Base-by-base conservation (phyloP, 1,284 basidiomycete species). In the Puccinia triticina region DNA sequence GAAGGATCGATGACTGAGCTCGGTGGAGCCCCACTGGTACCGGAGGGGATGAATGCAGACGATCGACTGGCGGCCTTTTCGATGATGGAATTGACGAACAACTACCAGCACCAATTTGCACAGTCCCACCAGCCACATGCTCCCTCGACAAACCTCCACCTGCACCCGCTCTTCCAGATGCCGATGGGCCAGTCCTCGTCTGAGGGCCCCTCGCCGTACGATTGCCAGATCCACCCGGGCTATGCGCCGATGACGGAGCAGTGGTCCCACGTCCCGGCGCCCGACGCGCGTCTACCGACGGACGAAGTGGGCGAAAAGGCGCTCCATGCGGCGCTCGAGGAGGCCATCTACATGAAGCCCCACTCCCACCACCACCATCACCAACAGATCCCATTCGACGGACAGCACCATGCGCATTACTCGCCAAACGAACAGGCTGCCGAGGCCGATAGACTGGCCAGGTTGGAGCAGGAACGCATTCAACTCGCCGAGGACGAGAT, bases 31-130 rank as follows among this genome's bases (percentile, higher is more conserved):
- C 53, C 53, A 40, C 26, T 48, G 18, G 37, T 43, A 21, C 50
- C 29, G 18, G 59, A 67, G 32, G 77, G 57, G 21, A 57, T 72
- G 37, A 73, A 73, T 29, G 67, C 67, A 26, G 67, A 50, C 21
- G 77, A 80, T 71, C 66, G 66, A n/a, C 69, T 71, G 50, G 77
- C 77, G 2, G 77, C 77, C 11, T 80, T 72, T 57, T 80, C 77
- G 46, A 80, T 80, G 64, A 80, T 80, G 67, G 77, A 72, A 61
- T 26, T 80, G 26, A 80, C 32, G 16, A 55, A 80, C 29, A 72
- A 43, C 46, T 80, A 71, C 48, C 76, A 66, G 34, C 59, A 78
- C 64, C 73, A 75, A 59, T 61, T 5, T 29, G 11, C 12, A 37
- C 57, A 57, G 1, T 32, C 76, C 21, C 76, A 78, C 37, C 77